Evolutionary conservation across 768 basidiomycete species (phyloP), one percentile per base, ranked within the genome.

Genomic region (Piloderma croceum): DNA sequence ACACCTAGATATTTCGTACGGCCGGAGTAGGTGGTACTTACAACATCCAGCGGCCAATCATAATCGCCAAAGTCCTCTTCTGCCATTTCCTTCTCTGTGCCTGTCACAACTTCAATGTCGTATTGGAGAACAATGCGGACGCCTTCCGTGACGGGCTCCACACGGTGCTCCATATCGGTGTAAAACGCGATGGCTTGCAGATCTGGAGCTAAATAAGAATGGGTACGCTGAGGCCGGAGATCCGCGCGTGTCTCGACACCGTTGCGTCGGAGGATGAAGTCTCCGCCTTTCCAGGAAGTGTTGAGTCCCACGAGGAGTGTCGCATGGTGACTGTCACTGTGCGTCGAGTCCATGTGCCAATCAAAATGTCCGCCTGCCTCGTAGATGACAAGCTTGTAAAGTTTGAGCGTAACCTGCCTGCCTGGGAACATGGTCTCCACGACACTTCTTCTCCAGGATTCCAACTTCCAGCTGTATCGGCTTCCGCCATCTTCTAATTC

Each of bases 311-410:
- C 15, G 15, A 52, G 46, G 11, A 45, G 36, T 5, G 51, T 53
- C 9, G 36, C 51, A 40, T 50, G 51, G 36, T 53, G n/a, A n/a
- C n/a, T n/a, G n/a, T n/a, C n/a, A n/a, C n/a, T 49, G n/a, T n/a
- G n/a, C n/a, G n/a, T n/a, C n/a, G n/a, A n/a, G n/a, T n/a, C n/a
- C n/a, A n/a, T n/a, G n/a, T n/a, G n/a, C n/a, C n/a, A n/a, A n/a
- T n/a, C n/a, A n/a, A n/a, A n/a, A n/a, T n/a, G n/a, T n/a, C n/a
- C 51, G 10, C 48, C 51, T 3, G 24, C 31, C 19, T 36, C 35
- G 37, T 53, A 53, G 4, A 53, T 22, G 18, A 47, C 51, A 5
- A 50, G 38, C 38, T 52, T 52, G 31, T 50, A 47, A 7, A 53
- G 36, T 17, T 45, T 22, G 23, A 47, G 17, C 3, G n/a, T 6